Evolutionary conservation across 2,329 filamentous ascomycete species (phyloP), one percentile per base, ranked within the genome.

Genomic region (Arthrobotrys megalospora): DNA sequence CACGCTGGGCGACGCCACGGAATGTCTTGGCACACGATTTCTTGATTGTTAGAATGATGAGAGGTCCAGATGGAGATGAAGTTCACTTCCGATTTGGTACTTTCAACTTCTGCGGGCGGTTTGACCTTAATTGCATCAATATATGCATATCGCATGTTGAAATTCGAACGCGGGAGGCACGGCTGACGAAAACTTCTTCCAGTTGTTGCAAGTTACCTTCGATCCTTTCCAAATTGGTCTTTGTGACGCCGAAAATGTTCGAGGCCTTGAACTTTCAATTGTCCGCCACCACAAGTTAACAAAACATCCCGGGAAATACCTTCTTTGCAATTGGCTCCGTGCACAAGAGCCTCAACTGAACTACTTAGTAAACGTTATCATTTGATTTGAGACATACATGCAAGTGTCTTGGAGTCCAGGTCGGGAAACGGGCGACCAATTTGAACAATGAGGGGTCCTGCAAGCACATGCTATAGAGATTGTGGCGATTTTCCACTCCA

Each of bases 71-170:
- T 4, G 32, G 6, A n/a, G 11, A 14, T 19, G 8, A 21, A 11
- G 36, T 14, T 41, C 34, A 28, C 28, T 43, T 41, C 34, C 55
- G 12, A 12, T 41, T 60, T 8, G 34, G 19, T 6, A 41, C 36
- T 60, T 60, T 60, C 55, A 60, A 60, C 55, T 60, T 60, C 12
- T 60, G 55, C 21, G 24, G 16, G 36, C 12, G 36, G n/a, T n/a
- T 24, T 16, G 10, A 60, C 4, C 11, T 48, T 21, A 48, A 21
- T 48, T 24, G 55, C 12, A 28, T 24, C 14, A 14, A 10, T 16
- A 36, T 36, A 43, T 28, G 19, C 36, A 28, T 60, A 10, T 24
- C 14, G 16, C 19, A 38, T 36, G 4, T 19, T 38, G 52, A 10
- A 58, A 34, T 58, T 43, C n/a, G 55, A 19, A 32, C n/a, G 10